These are phyloP conservation scores for Lentinula sp. DNA, from an alignment of 768 basidiomycete genomes.

Conservation along the genomic window DNA sequence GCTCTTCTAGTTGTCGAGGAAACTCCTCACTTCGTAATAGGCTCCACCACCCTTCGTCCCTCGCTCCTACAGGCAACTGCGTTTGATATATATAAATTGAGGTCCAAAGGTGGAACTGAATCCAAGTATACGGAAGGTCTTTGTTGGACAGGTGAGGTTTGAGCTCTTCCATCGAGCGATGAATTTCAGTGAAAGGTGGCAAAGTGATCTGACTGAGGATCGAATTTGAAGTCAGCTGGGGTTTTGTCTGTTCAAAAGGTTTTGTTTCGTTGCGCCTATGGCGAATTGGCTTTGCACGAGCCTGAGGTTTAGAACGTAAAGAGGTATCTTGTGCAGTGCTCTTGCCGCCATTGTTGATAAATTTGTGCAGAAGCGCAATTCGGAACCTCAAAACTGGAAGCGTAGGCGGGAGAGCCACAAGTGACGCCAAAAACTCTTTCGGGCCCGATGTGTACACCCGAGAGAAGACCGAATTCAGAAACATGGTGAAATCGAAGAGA, in stretches of 20 bases:
- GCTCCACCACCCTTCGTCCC: conserved; percentile 24
- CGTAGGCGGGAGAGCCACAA: conserved; percentile 27
- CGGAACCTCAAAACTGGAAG: conserved; percentile 31
- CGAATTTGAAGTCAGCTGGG: conserved; percentile 18
- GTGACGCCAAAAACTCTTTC: conserved; percentile 20
- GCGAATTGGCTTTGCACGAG: conserved; percentile 12
- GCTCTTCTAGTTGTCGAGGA: conserved; percentile 17
- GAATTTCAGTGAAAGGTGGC: conserved; percentile 19
- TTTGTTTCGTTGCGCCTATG: not conserved
- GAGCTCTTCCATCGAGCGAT: conserved; percentile 15
- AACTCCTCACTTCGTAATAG: conserved; percentile 18
- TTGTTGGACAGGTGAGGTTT: conserved; percentile 7
- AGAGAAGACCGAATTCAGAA: conserved; percentile 28
- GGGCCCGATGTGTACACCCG: conserved; percentile 20
- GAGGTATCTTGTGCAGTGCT: conserved; percentile 15
- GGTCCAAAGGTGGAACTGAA: conserved; percentile 26
- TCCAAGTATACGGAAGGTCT: conserved; percentile 13
- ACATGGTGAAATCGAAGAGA: conserved; percentile 28
- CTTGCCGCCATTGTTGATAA: conserved; percentile 21
- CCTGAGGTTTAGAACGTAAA: conserved; percentile 23
- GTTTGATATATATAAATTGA: conserved; percentile 27
- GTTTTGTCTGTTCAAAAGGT: conserved; percentile 7
- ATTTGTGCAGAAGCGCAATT: conserved; percentile 32
- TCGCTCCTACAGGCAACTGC: conserved; percentile 14
- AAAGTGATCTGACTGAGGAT: conserved; percentile 20